Conservation (phyloP, 208 protist species). For the Crithidia fasciculata region DNA sequence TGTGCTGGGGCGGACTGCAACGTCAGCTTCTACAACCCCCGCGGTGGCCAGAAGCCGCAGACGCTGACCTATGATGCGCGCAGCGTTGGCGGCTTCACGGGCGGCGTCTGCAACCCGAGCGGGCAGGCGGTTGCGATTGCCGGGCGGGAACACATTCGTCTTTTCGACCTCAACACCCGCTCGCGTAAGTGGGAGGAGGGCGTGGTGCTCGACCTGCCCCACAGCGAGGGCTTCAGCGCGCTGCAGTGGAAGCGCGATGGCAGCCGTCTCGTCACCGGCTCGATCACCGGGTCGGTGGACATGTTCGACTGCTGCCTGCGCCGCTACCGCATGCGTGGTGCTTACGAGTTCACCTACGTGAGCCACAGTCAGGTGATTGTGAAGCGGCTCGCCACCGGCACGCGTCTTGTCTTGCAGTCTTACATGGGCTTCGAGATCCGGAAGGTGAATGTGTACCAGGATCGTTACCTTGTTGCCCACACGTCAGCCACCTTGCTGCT, state of each 20-base stretch:
- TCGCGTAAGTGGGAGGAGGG: slow-evolving; percentile 94
- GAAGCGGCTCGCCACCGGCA: slow-evolving; percentile 92
- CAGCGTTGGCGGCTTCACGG: slow-evolving; percentile 92
- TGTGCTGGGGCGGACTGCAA: slow-evolving; percentile 90
- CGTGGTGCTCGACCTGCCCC: slow-evolving; percentile 72
- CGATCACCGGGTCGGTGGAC: slow-evolving; percentile 94
- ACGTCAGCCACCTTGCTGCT: slow-evolving; percentile 96
- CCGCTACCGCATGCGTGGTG: slow-evolving; percentile 93
- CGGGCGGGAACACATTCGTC: slow-evolving; percentile 85
- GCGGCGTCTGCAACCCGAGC: slow-evolving; percentile 92
- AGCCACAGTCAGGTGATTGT: slow-evolving; percentile 96
- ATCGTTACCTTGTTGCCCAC: slow-evolving; percentile 96
- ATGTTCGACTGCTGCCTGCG: slow-evolving; percentile 96
- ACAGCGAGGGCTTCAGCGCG: slow-evolving; percentile 92
- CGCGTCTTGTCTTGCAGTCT: slow-evolving; percentile 94
- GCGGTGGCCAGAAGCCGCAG: slow-evolving; percentile 84
- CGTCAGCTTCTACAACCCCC: slow-evolving; percentile 93
- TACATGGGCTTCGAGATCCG: slow-evolving; percentile 95
- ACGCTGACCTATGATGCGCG: slow-evolving; percentile 89
- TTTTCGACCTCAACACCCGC: slow-evolving; percentile 94
- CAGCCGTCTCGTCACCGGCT: slow-evolving; percentile 92
- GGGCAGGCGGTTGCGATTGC: slow-evolving; percentile 94
- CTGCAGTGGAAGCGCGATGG: slow-evolving; percentile 96
- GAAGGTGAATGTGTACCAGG: slow-evolving; percentile 96
- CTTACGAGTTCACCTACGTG: slow-evolving; percentile 98